These are phyloP conservation scores for Aechmea fasciata DNA, from an alignment of 176 grass and related monocot species.

Conservation along the genomic window DNA sequence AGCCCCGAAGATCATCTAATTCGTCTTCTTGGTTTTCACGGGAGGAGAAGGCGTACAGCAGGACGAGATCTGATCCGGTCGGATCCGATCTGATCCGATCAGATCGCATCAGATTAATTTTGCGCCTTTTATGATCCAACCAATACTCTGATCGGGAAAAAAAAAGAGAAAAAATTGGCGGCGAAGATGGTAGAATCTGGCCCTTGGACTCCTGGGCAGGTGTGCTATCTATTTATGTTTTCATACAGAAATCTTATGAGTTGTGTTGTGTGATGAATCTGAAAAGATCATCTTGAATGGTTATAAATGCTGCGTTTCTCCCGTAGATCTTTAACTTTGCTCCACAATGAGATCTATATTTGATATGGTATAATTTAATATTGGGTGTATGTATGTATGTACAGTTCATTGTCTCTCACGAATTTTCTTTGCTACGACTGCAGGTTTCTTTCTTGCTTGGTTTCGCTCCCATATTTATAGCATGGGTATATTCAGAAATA, in stretches of 20 bases:
- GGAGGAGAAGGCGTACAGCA: too few species aligned
- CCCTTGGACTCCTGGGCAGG: neutral
- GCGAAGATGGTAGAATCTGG: constrained; percentile 4
- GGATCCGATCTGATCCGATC: too few species aligned
- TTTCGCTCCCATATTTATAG: constrained; percentile 12
- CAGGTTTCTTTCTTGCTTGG: constrained; percentile 28
- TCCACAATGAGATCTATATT: too few species aligned
- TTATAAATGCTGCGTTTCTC: too few species aligned
- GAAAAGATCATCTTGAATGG: neutral
- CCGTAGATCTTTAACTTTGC: neutral
- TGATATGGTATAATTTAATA: too few species aligned
- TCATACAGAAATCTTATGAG: too few species aligned
- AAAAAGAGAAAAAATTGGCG: neutral
- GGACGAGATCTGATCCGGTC: too few species aligned
- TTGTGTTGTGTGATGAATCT: neutral
- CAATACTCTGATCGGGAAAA: neutral
- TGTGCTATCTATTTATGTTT: neutral
- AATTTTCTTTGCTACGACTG: neutral
- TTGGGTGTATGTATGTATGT: neutral
- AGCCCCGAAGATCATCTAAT: too few species aligned
- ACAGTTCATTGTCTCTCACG: neutral
- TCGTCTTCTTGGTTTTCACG: too few species aligned
- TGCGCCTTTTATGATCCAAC: too few species aligned
- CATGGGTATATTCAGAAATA: constrained; percentile 30
- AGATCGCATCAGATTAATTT: too few species aligned